A percentile compares a stretch with the other conserved stretches of the same genome.
These are phyloP conservation scores for Penicillium psychrofluorescens DNA, from an alignment of 495 filamentous ascomycete genomes.

Conservation along the genomic window DNA sequence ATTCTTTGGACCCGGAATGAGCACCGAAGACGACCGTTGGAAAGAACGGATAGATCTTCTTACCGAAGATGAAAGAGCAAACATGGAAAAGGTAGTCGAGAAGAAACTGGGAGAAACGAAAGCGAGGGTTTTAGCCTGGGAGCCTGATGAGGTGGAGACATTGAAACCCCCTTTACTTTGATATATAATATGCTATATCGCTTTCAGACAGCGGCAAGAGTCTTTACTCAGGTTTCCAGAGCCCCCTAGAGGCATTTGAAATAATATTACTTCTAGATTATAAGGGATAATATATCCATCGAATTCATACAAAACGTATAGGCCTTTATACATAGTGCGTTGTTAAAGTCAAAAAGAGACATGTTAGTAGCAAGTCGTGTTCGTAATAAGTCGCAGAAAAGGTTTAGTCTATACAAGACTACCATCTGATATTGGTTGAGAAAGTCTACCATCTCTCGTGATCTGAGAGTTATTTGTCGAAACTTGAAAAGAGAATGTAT, in stretches of 20 bases:
- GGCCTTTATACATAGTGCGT: slow-evolving; percentile 25
- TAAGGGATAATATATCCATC: slow-evolving; percentile 26
- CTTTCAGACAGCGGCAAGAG: slow-evolving; percentile 22
- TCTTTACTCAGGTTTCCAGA: slow-evolving; percentile 21
- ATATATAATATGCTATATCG: slow-evolving; percentile 24
- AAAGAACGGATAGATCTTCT: slow-evolving; percentile 7
- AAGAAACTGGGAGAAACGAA: slow-evolving; percentile 1
- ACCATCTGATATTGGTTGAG: slow-evolving; percentile 25
- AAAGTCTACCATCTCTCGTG: slow-evolving; percentile 27
- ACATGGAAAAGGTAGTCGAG: slow-evolving; percentile 7
- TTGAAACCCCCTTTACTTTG: slow-evolving; percentile 13
- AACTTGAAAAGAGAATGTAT: slow-evolving; percentile 31
- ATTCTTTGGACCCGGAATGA: slow-evolving; percentile 11
- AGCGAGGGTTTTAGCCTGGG: slow-evolving; percentile 5
- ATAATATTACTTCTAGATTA: slow-evolving; percentile 29
- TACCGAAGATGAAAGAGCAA: neutral
- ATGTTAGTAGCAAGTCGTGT: slow-evolving; percentile 19
- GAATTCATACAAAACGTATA: slow-evolving; percentile 26
- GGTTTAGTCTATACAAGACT: slow-evolving; percentile 26
- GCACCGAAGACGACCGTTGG: slow-evolving; percentile 3
- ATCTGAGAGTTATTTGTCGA: slow-evolving; percentile 28
- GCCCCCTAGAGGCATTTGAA: slow-evolving; percentile 21
- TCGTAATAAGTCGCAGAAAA: slow-evolving; percentile 33
- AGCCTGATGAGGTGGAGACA: slow-evolving; percentile 4
- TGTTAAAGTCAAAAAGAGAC: slow-evolving; percentile 26